phyloP scores from a whole-genome alignment of 352 stramenopile genomes.

The Globisporangium alternatum region DNA sequence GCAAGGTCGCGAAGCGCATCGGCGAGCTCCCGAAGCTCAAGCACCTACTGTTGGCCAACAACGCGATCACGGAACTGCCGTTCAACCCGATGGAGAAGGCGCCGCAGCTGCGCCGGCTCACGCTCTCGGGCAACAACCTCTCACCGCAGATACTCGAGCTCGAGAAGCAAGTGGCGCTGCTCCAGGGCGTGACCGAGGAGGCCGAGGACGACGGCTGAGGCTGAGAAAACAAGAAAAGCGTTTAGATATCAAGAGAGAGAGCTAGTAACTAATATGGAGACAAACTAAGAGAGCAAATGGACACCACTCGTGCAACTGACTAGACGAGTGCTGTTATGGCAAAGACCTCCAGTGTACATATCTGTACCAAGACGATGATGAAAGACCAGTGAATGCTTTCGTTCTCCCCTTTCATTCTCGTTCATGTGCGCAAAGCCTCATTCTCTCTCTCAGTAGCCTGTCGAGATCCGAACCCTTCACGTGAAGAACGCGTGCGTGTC shows the following conservation, averaged over 20 bases:
- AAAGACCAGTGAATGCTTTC: too few species aligned
- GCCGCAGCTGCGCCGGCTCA: conserved; percentile 67
- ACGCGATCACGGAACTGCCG: conserved; percentile 73
- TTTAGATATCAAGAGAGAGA: neutral
- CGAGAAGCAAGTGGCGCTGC: conserved; percentile 59
- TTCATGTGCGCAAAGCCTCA: neutral
- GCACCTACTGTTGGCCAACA: conserved; percentile 83
- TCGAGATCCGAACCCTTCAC: conserved; percentile 22
- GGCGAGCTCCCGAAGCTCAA: conserved; percentile 73
- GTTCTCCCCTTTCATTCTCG: neutral
- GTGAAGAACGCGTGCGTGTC: conserved; percentile 87
- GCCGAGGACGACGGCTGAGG: conserved; percentile 41
- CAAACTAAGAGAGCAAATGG: too few species aligned
- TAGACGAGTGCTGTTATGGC: too few species aligned
- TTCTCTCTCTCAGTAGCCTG: neutral
- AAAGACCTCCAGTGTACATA: too few species aligned
- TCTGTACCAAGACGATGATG: too few species aligned
- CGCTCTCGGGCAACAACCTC: conserved; percentile 74
- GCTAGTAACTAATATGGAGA: conserved; percentile 3
- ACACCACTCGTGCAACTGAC: too few species aligned
- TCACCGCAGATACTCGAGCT: conserved; percentile 52
- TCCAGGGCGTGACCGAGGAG: conserved; percentile 43
- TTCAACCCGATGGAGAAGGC: conserved; percentile 79
- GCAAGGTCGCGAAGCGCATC: conserved; percentile 84
- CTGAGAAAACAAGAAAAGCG: neutral